phyloP scores from a whole-genome alignment of 2,329 filamentous ascomycete genomes.

The Xylaria sp. region DNA sequence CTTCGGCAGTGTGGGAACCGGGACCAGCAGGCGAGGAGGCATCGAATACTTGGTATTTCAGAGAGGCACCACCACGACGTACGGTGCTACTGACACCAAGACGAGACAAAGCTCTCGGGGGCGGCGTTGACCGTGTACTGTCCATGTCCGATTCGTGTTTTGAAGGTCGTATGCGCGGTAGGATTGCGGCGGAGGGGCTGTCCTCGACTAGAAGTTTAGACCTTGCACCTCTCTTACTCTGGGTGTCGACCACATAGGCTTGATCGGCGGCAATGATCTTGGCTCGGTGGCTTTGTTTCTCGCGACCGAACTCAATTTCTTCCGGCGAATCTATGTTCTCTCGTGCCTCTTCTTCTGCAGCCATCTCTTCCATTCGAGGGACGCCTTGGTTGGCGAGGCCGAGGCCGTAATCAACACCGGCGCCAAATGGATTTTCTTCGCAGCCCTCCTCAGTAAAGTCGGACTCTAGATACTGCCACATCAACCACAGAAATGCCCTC shows the following conservation, averaged over 20 bases:
- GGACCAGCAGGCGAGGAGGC: conserved; percentile 69
- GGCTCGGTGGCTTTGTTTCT: conserved; percentile 78
- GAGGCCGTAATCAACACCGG: conserved; percentile 72
- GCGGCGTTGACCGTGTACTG: conserved; percentile 64
- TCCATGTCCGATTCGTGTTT: conserved; percentile 70
- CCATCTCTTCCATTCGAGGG: conserved; percentile 73
- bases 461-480: conserved; percentile 99
- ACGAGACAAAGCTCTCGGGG: conserved; percentile 56
- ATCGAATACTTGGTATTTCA: conserved; percentile 71
- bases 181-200: conserved; percentile 64
- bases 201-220: conserved; percentile 59
- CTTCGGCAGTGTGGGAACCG: conserved; percentile 62
- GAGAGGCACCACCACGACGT: conserved; percentile 59
- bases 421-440: conserved; percentile 89
- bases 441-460: conserved; percentile 92
- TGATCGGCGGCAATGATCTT: conserved; percentile 81
- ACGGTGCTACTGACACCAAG: conserved; percentile 52
- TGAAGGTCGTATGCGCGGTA: conserved; percentile 71
- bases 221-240: conserved; percentile 64
- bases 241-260: conserved; percentile 71
- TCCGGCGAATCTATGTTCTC: conserved; percentile 80
- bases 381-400: conserved; percentile 76
- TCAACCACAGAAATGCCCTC: conserved; percentile 92
- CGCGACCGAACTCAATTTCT: conserved; percentile 50
- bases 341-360: conserved; percentile 69